Base-by-base conservation (phyloP, 768 basidiomycete species). In the Lentinula detonsa region DNA sequence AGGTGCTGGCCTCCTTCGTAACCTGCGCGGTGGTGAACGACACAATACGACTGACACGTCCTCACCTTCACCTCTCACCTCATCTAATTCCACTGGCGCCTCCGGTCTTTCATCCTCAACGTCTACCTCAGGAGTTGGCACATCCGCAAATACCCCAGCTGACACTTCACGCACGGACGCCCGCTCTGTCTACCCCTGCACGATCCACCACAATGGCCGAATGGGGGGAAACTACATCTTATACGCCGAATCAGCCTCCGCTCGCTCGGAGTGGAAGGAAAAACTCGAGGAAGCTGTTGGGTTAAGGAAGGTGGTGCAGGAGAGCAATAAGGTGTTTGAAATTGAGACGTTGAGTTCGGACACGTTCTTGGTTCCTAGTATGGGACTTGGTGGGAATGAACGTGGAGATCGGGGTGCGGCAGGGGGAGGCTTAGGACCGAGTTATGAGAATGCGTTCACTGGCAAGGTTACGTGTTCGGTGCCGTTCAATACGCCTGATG, bases 241-340 rank as follows among this genome's bases (percentile, higher is more conserved):
- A 1, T 98, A 91, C 71, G 90, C 95, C 6, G 95, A 98, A 64
- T 85, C 87, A 0, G 74, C 82, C 3, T 85, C 88, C 43, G 83
- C 83, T 2, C 85, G 96, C 2, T 69, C 76, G 7, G 94, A 95
- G 62, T 99, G 97, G 97, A 88, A 92, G 72, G 78, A 85, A 66
- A 95, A 93, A 71, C 75, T 98, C 4, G 86, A 93, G 62, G 91
- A 96, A 71, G 95, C 95, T 15, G 84, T 94, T 56, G 90, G 87
- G 8, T 69, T 96, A 60, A 84, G 95, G 49, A 87, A 84, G 67
- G 86, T 90, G 37, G 93, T 95, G 33, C 90, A 95, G 69, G 95
- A 98, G 69, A 90, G 90, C 28, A 95, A 93, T 73, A 94, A 93
- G 77, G 93, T 93, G 16, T 97, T 98, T 66, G 95, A 98, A 74